These are phyloP conservation scores for Pogostemon cablin DNA, from an alignment of 257 asterid species.

Conservation along the genomic window DNA sequence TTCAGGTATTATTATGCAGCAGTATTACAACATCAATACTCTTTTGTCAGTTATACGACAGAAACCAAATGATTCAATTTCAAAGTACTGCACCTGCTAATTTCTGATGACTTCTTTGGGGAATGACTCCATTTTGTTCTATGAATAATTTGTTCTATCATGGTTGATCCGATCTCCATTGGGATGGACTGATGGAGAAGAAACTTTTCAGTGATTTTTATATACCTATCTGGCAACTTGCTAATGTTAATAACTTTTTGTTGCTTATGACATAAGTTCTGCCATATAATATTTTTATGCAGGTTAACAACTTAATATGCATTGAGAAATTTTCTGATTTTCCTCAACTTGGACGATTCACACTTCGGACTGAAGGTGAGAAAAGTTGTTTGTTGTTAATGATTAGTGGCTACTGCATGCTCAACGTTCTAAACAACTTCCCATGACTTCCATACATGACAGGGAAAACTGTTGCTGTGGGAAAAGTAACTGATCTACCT, in stretches of 20 bases:
- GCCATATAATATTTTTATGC: slow-evolving; percentile 34
- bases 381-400: slow-evolving; percentile 35
- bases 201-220: neutral
- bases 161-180: neutral
- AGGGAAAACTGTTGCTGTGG: slow-evolving; percentile 85
- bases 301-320: slow-evolving; percentile 80
- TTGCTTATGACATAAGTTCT: neutral
- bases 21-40: neutral
- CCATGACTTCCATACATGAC: slow-evolving; percentile 25
- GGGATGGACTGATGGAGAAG: neutral
- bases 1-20: slow-evolving; percentile 63
- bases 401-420: slow-evolving; percentile 3
- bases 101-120: neutral
- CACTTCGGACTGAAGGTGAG: slow-evolving; percentile 83
- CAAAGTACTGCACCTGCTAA: neutral
- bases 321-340: slow-evolving; percentile 76
- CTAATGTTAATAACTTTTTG: neutral
- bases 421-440: slow-evolving; percentile 18
- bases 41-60: neutral
- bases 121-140: neutral
- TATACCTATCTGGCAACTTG: neutral
- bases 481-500: slow-evolving; percentile 52
- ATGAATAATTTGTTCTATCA: neutral
- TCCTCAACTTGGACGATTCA: slow-evolving; percentile 88
- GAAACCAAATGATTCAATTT: neutral